phyloP scores from a whole-genome alignment of 2,329 filamentous ascomycete species.

The Bipolaris gigantea region DNA sequence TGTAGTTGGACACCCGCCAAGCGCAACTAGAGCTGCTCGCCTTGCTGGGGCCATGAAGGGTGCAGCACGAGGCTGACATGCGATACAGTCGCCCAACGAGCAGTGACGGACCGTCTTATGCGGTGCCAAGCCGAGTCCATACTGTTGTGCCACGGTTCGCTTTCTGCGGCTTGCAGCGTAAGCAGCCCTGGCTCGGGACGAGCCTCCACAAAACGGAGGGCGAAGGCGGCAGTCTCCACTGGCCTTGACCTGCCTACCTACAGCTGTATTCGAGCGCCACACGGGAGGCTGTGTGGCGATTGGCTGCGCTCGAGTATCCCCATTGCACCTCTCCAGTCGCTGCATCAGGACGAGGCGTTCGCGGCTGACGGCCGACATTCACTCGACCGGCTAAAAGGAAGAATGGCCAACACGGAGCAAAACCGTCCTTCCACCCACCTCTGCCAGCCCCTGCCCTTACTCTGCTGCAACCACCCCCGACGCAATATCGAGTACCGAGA shows the following conservation, averaged over 20 bases:
- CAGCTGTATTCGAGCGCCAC: slow-evolving; percentile 19
- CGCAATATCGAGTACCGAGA: slow-evolving; percentile 17
- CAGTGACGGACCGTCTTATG: not conserved
- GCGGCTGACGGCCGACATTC: slow-evolving; percentile 24
- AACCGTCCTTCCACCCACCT: slow-evolving; percentile 25
- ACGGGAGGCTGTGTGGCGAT: slow-evolving; percentile 18
- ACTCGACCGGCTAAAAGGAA: slow-evolving; percentile 29
- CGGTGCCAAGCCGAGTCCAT: not conserved
- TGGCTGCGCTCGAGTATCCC: slow-evolving; percentile 18
- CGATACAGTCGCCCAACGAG: not conserved
- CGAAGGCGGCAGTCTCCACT: slow-evolving; percentile 13
- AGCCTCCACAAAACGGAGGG: slow-evolving; percentile 25
- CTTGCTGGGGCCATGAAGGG: too few species aligned
- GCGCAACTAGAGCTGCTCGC: too few species aligned
- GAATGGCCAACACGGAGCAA: slow-evolving; percentile 24
- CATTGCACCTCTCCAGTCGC: slow-evolving; percentile 23
- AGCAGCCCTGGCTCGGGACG: slow-evolving; percentile 33
- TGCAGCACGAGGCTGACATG: slow-evolving; percentile 7
- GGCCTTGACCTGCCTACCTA: slow-evolving; percentile 11
- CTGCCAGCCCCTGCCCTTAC: slow-evolving; percentile 21
- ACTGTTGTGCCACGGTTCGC: not conserved
- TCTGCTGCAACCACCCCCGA: slow-evolving; percentile 18
- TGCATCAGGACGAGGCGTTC: slow-evolving; percentile 11
- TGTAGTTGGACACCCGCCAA: too few species aligned
- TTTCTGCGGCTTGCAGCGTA: slow-evolving; percentile 21